A percentile compares a stretch with the other conserved stretches of the same genome.
phyloP scores from a whole-genome alignment of 176 grass and related monocot genomes.

The Elymus sibiricus region DNA sequence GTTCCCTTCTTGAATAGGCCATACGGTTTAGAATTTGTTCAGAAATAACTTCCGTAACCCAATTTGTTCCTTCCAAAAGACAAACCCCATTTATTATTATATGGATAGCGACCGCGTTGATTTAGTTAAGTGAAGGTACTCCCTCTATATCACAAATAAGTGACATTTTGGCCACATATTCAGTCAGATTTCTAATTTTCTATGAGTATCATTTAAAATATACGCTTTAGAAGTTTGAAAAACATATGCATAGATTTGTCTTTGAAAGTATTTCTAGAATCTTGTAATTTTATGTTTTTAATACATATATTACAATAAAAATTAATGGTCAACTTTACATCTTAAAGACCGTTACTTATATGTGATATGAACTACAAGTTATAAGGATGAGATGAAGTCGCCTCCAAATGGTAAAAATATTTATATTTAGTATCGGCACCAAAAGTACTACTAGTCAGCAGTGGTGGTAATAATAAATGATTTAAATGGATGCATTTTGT shows the following conservation, averaged over 20 bases:
- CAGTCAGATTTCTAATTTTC: neutral
- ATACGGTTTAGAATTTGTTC: neutral
- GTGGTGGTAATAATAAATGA: constrained; percentile 1
- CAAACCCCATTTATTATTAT: neutral
- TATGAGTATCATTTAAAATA: neutral
- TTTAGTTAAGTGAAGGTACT: neutral
- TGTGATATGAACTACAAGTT: neutral
- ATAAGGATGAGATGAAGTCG: neutral
- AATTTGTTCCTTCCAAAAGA: neutral
- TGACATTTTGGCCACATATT: neutral
- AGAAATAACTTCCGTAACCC: neutral
- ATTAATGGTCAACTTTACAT: too few species aligned
- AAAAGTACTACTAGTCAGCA: neutral
- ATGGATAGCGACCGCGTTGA: neutral
- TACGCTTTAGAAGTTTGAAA: neutral
- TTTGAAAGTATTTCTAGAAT: neutral
- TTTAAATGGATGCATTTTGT: neutral
- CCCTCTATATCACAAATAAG: too few species aligned
- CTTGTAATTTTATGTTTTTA: neutral
- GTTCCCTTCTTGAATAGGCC: neutral
- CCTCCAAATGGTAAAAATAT: neutral
- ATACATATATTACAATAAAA: neutral
- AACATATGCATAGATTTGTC: neutral
- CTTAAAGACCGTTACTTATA: neutral
- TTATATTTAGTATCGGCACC: neutral